Evolutionary conservation across 2,329 filamentous ascomycete species (phyloP), one percentile per base, ranked within the genome.

Genomic region (Botryosphaeria dothidea): DNA sequence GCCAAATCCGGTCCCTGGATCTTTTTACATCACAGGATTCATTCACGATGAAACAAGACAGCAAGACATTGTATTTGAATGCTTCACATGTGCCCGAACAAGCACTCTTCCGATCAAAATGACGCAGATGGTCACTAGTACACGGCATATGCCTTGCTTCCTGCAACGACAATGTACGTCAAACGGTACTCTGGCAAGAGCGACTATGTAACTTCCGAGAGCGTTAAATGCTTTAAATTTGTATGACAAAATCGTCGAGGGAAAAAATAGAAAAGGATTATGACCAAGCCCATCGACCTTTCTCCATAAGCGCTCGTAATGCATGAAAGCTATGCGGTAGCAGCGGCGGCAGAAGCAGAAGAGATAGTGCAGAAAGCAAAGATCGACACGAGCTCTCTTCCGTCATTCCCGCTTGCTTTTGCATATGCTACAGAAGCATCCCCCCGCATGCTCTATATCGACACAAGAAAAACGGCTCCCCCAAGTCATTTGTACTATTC

Each of bases 301-400:
- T 60, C 41, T 58, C 54, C 52, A 57, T 43, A 25, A 41, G 21
- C 36, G 41, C 56, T 60, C 56, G 41, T 46, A 60, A 60, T 46
- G 56, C 56, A 60, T 60, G 29, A 48, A n/a, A n/a, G 56, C 56
- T n/a, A 60, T 48, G 56, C 38, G 34, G 41, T 23, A 48, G 41
- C 25, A 34, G 41, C 17, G 17, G 31, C 29, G 38, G 34, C 31
- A 19, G 8, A 21, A 51, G 17, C 19, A 17, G 34, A 41, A 41
- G 19, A n/a, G 25, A 31, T 3, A 54, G 49, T 34, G 25, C 19
- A 57, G 4, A 43, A 41, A 43, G 23, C 5, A 7, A 19, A 45
- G 23, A 31, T n/a, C 49, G 49, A 58, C 54, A 27, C 15, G 31
- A 43, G 17, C 17, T n/a, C 17, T n/a, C 38, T 25, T 31, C 54